Evolutionary conservation across 345 rosid genomes (phyloP).

Genomic region (Carallia pectinifolia): DNA sequence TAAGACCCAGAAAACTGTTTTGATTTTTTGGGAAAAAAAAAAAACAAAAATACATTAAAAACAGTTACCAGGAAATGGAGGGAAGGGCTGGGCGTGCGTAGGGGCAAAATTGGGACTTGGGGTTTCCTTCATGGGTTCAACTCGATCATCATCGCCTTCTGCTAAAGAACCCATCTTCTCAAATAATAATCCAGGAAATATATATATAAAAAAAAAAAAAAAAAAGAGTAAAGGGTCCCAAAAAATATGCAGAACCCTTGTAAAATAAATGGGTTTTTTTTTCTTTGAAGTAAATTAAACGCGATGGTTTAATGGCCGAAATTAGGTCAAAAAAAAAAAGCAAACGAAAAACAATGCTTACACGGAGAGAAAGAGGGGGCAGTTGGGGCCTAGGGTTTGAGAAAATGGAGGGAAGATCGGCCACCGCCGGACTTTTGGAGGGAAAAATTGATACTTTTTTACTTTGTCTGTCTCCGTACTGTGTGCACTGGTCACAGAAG

Average conservation of each 20-base stretch:
- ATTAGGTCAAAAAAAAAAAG: neutral
- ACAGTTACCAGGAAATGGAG: conserved; percentile 19
- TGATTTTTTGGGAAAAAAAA: neutral
- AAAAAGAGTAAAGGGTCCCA: neutral
- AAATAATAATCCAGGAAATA: conserved; percentile 6
- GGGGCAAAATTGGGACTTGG: neutral
- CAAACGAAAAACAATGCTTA: neutral
- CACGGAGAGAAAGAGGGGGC: neutral
- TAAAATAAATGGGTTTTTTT: neutral
- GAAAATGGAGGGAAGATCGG: neutral
- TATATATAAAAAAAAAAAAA: neutral
- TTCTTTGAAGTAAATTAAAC: too few species aligned
- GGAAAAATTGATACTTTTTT: conserved; percentile 22
- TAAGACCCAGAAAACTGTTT: too few species aligned
- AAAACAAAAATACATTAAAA: neutral
- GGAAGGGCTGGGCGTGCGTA: conserved; percentile 4
- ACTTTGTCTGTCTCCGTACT: neutral
- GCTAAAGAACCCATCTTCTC: conserved; percentile 27
- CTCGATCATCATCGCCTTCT: conserved; percentile 5
- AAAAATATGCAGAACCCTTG: neutral
- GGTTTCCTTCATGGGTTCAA: conserved; percentile 4
- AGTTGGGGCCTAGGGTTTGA: conserved; percentile 6
- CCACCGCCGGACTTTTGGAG: conserved; percentile 31
- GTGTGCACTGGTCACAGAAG: too few species aligned
- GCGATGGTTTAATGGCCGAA: neutral